Conservation (phyloP, 768 basidiomycete species). For the Hygrocybe coccinea region DNA sequence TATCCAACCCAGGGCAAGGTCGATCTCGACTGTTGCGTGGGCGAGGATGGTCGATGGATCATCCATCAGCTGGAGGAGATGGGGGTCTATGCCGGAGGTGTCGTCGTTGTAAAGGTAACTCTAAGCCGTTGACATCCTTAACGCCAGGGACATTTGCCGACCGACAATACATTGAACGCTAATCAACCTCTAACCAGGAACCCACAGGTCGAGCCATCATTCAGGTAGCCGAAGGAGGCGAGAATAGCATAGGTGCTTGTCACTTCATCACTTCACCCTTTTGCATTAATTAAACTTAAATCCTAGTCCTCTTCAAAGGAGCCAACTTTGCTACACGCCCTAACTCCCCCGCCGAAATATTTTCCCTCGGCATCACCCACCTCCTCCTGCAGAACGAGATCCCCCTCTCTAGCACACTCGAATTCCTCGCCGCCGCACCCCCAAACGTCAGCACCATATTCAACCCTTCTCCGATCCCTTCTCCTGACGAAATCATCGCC, state of each 20-base stretch:
- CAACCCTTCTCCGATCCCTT: conserved; percentile 58
- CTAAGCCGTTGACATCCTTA: conserved; percentile 27
- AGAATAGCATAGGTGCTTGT: conserved; percentile 57
- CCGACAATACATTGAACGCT: neutral
- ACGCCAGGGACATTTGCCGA: no score
- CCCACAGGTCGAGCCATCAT: conserved; percentile 58
- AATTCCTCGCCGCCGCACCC: conserved; percentile 22
- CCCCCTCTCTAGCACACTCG: conserved; percentile 37
- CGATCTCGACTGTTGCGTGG: conserved; percentile 49
- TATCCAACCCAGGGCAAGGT: conserved; percentile 28
- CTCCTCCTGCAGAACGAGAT: conserved; percentile 61
- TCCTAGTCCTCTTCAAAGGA: conserved; percentile 51
- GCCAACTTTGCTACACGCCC: conserved; percentile 41
- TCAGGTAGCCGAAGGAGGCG: conserved; percentile 52
- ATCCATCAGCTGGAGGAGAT: conserved; percentile 33
- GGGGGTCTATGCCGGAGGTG: conserved; percentile 38
- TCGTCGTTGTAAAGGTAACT: conserved; percentile 28
- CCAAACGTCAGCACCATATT: conserved; percentile 34
- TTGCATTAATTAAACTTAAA: neutral
- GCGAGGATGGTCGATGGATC: conserved; percentile 50
- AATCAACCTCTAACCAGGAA: conserved; percentile 28
- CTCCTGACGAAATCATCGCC: conserved; percentile 30
- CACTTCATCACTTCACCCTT: neutral
- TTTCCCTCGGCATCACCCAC: conserved; percentile 41
- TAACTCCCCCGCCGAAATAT: conserved; percentile 25